Conservation (phyloP, 2,329 filamentous ascomycete species). For the Xylariales sp. region DNA sequence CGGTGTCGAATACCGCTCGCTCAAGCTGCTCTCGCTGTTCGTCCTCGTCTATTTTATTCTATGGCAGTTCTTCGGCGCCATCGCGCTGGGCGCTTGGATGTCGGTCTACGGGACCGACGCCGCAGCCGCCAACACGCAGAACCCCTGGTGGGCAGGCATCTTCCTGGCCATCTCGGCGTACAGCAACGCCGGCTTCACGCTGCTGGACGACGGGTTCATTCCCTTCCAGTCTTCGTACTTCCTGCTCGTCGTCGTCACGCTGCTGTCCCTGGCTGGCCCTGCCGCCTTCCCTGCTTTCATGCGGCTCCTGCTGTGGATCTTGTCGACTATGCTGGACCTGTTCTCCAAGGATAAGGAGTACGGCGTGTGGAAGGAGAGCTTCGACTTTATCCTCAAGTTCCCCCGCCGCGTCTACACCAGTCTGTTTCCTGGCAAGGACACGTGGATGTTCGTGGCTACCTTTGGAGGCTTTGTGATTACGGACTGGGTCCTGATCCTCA, state of each 20-base stretch:
- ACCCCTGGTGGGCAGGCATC: constrained; percentile 64
- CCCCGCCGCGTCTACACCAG: constrained; percentile 58
- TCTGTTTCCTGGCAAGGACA: constrained; percentile 59
- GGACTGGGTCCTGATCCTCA: constrained; percentile 62
- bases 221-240: constrained; percentile 52
- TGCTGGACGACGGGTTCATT: constrained; percentile 62
- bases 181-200: constrained; percentile 67
- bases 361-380: constrained; percentile 40
- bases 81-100: constrained; percentile 55
- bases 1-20: constrained; percentile 60
- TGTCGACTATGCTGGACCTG: constrained; percentile 28
- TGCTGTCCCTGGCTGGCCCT: constrained; percentile 60
- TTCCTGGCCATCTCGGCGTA: constrained; percentile 67
- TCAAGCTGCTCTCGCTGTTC: constrained; percentile 52
- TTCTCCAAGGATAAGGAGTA: constrained; percentile 29
- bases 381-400: constrained; percentile 51
- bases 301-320: constrained; percentile 53
- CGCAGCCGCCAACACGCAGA: constrained; percentile 51
- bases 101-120: constrained; percentile 43
- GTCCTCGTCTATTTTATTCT: constrained; percentile 57
- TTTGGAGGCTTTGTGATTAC: constrained; percentile 56
- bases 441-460: constrained; percentile 62
- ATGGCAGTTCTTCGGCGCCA: constrained; percentile 38
- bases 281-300: constrained; percentile 63
- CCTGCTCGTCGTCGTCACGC: constrained; percentile 47